phyloP scores from a whole-genome alignment of 805 yeast species.

The Cyberlindnera maritima region DNA sequence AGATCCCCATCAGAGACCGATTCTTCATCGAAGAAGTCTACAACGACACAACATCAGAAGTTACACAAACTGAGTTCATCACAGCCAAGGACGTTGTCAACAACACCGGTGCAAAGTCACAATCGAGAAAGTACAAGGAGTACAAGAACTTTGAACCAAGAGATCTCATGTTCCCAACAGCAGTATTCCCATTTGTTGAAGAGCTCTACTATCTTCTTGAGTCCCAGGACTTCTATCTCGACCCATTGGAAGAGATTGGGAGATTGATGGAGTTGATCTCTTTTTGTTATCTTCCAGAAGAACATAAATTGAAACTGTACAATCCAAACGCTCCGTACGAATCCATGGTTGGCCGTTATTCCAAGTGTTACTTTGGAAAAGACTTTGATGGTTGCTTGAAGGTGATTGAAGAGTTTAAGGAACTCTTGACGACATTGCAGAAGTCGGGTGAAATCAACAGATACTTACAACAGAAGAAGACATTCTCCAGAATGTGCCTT shows the following conservation, averaged over 20 bases:
- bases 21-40: slow-evolving; percentile 34
- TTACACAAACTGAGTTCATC: slow-evolving; percentile 8
- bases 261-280: slow-evolving; percentile 44
- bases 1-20: slow-evolving; percentile 20
- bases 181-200: slow-evolving; percentile 42
- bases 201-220: slow-evolving; percentile 49
- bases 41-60: neutral
- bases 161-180: slow-evolving; percentile 25
- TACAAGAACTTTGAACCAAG: slow-evolving; percentile 28
- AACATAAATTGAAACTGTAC: slow-evolving; percentile 31
- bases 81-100: slow-evolving; percentile 22
- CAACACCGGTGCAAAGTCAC: slow-evolving; percentile 3
- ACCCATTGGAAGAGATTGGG: slow-evolving; percentile 64
- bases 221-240: slow-evolving; percentile 54
- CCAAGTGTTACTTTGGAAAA: slow-evolving; percentile 30
- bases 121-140: slow-evolving; percentile 25
- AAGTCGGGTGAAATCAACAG: slow-evolving; percentile 29
- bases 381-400: slow-evolving; percentile 31
- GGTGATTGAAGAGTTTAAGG: slow-evolving; percentile 44
- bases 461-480: slow-evolving; percentile 30
- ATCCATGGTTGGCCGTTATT: slow-evolving; percentile 39
- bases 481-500: slow-evolving; percentile 41
- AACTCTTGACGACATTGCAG: slow-evolving; percentile 35
- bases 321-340: slow-evolving; percentile 33
- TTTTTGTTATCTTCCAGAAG: slow-evolving; percentile 38